Conservation (phyloP, 257 asterid species). For the Verbena officinalis region DNA sequence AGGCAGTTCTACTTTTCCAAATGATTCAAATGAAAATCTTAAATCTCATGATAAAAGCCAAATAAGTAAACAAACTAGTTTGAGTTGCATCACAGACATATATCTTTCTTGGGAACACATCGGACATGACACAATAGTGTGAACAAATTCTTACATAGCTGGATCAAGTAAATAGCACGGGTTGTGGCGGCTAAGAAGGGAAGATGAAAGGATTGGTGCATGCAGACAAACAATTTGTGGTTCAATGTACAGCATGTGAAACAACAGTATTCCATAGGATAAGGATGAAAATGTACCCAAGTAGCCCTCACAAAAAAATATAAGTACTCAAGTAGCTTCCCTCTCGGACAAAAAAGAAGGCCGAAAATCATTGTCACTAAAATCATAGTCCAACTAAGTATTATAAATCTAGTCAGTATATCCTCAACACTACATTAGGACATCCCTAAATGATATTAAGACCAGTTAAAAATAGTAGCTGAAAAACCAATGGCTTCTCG, state of each 20-base stretch:
- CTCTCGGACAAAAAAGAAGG: background rate
- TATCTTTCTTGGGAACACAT: background rate
- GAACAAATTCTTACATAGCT: background rate
- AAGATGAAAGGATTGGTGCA: background rate
- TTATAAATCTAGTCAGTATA: background rate
- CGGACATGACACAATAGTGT: background rate
- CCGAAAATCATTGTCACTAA: background rate
- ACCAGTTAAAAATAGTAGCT: background rate
- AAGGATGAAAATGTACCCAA: background rate
- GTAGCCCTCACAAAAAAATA: background rate
- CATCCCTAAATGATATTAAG: background rate
- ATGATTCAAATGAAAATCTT: background rate
- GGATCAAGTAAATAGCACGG: slow-evolving; percentile 1
- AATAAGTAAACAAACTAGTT: background rate
- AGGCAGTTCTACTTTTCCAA: background rate
- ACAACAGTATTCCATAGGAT: background rate
- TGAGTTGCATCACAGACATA: background rate
- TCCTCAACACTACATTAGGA: background rate
- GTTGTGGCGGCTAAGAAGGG: background rate
- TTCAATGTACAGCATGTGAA: background rate
- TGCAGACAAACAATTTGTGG: background rate
- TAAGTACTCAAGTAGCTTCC: background rate
- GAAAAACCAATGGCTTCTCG: background rate
- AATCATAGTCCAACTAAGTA: background rate
- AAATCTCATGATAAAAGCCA: slow-evolving; percentile 13